Conservation (phyloP, 2,329 filamentous ascomycete species). For the Ceratocystis lukuohia region DNA sequence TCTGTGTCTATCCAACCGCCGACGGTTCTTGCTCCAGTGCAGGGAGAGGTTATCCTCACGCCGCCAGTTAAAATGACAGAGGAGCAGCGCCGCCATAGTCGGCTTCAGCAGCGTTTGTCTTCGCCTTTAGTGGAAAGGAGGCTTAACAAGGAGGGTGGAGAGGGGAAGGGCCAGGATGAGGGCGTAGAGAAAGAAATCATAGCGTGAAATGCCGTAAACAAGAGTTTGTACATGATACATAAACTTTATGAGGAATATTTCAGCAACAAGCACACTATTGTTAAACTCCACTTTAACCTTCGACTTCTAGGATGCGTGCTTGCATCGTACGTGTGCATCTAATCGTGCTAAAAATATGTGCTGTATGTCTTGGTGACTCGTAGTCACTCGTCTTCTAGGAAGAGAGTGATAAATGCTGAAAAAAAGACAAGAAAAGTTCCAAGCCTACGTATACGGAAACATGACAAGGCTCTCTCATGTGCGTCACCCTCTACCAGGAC, state of each 20-base stretch:
- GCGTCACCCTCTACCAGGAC: no score
- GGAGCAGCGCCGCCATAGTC: slow-evolving; percentile 20
- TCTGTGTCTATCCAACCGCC: slow-evolving; percentile 42
- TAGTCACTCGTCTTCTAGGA: neutral
- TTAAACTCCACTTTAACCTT: no score
- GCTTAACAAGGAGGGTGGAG: neutral
- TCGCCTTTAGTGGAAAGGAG: neutral
- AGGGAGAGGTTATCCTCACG: slow-evolving; percentile 42
- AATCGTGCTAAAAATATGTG: no score
- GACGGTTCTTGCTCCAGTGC: slow-evolving; percentile 44
- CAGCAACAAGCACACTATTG: no score
- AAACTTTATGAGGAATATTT: neutral
- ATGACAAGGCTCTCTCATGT: no score
- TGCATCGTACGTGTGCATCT: neutral
- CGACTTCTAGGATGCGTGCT: neutral
- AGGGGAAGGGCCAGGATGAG: slow-evolving; percentile 14
- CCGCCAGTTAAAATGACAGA: slow-evolving; percentile 45
- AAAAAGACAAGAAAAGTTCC: no score
- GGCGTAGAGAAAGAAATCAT: neutral
- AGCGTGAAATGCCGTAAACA: neutral
- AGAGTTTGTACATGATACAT: neutral
- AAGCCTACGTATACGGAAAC: no score
- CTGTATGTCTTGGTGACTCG: no score
- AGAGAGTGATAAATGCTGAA: neutral
- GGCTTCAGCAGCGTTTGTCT: slow-evolving; percentile 14